Percentiles rank a stretch among this genome's conserved stretches.
These are phyloP conservation scores for Dictyostelium capitatum DNA, from an alignment of 78 protist genomes.

Conservation along the genomic window DNA sequence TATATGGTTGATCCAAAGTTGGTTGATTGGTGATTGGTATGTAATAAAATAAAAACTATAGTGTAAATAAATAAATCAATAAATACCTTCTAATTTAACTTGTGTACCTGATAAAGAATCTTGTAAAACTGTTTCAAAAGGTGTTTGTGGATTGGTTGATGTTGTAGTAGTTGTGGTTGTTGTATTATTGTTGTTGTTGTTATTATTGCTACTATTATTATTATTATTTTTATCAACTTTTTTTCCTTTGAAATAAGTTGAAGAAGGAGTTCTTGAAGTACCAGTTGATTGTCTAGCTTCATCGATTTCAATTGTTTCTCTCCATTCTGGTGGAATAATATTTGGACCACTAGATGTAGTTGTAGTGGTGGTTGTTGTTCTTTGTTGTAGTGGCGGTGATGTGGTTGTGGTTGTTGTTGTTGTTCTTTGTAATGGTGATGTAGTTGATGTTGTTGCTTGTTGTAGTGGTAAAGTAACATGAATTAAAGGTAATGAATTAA, in stretches of 20 bases:
- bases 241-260: slow-evolving; percentile 34
- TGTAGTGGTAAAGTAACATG: background rate
- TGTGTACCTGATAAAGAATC: slow-evolving; percentile 5
- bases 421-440: too few relatives aligned
- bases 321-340: slow-evolving; percentile 77
- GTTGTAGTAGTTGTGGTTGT: slow-evolving; percentile 18
- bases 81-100: slow-evolving; percentile 10
- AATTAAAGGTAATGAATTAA: background rate
- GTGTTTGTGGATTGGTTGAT: background rate
- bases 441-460: background rate
- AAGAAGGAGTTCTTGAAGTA: background rate
- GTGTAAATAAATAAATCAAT: background rate
- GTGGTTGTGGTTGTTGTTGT: slow-evolving; percentile 31
- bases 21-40: background rate
- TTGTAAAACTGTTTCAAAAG: background rate
- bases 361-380: background rate
- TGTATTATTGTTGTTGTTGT: background rate
- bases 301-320: slow-evolving; percentile 72
- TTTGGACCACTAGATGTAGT: background rate
- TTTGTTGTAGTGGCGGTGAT: background rate
- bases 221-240: background rate
- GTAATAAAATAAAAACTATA: background rate
- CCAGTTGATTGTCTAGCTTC: slow-evolving; percentile 53
- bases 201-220: background rate
- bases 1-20: background rate